Evolutionary conservation across 148 eudicot species (phyloP).

Genomic region (Cornus florida): DNA sequence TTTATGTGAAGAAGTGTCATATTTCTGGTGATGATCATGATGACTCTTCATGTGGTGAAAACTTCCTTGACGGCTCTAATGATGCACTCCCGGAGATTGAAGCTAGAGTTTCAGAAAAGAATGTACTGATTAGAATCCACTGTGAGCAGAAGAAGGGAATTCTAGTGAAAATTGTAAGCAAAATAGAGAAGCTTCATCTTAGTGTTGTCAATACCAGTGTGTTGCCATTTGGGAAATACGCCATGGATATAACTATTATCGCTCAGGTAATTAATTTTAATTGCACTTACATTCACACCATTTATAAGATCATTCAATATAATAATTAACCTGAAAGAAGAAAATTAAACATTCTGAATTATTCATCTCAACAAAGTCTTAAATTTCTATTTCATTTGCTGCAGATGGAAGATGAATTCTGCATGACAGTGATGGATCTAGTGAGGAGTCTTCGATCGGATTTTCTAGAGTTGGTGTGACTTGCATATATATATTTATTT

Average conservation of each 20-base stretch:
- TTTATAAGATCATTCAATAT: no score
- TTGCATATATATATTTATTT: neutral
- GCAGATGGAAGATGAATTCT: slow-evolving; percentile 17
- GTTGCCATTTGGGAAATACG: slow-evolving; percentile 26
- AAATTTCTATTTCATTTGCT: neutral
- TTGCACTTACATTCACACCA: no score
- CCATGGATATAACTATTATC: slow-evolving; percentile 37
- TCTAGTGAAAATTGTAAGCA: slow-evolving; percentile 20
- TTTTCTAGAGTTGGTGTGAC: neutral
- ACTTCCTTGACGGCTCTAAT: neutral
- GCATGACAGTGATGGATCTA: slow-evolving; percentile 10
- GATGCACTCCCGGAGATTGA: slow-evolving; percentile 28
- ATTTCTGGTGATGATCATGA: neutral
- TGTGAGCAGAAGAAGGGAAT: slow-evolving; percentile 27
- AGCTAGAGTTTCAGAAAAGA: slow-evolving; percentile 27
- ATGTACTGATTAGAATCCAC: slow-evolving; percentile 34
- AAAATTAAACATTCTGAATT: no score
- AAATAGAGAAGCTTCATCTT: slow-evolving; percentile 31
- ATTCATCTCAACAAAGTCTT: no score
- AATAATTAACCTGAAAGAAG: no score
- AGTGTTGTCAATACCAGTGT: slow-evolving; percentile 20
- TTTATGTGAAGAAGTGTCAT: slow-evolving; percentile 12
- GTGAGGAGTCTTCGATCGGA: slow-evolving; percentile 20
- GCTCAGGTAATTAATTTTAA: slow-evolving; percentile 38
- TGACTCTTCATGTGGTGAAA: slow-evolving; percentile 15